Base-by-base conservation (phyloP, 257 asterid genomes). In the Nicotiana benthamiana region DNA sequence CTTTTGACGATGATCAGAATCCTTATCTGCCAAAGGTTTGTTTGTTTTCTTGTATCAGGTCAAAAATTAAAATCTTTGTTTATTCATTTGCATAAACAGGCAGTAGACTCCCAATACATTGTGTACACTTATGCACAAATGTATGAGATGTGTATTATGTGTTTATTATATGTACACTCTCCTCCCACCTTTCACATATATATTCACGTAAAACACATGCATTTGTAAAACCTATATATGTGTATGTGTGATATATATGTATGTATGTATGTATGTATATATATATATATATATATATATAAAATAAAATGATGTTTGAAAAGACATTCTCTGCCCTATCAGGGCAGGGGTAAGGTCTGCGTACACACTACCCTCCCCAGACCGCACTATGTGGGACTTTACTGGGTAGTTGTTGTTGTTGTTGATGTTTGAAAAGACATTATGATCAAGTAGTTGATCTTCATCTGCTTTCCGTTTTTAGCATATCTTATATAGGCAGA, bases 21-120 rank as follows among this genome's bases (percentile, higher is more conserved):
- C 99, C 99, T 18, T 96, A 90, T 91, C 86, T 96, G 83, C 98
- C 99, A 22, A 94, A 96, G 97, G 99, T 96, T 85, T 57, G 88
- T 46, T 40, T 67, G 80, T 53, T 84, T 52, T 76, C 81, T 85
- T 72, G 60, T 72, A 24, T 72, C 40, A 46, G 61, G 40, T 48
- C 61, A 17, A 72, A 72, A 20, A 6, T 68, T 32, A 20, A 2
- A n/a, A 20, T 68, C 3, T 2, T 40, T 72, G 22, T 46, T 72
- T 46, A 13, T 72, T n/a, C 57, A 70, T 22, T 70, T 70, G 57
- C 59, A 2, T 43, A 40, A 43, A 72, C 6, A 72, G 22, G 34
- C 7, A 20, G 59, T 1, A 43, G 51, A 70, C 7, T 11, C 77
- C 57, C 46, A 40, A 24, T 20, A 22, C 61, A 48, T 15, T 24